Evolutionary conservation across 129 eudicot species (phyloP), one percentile per base, ranked within the genome.

Genomic region (Dittrichia graveolens): DNA sequence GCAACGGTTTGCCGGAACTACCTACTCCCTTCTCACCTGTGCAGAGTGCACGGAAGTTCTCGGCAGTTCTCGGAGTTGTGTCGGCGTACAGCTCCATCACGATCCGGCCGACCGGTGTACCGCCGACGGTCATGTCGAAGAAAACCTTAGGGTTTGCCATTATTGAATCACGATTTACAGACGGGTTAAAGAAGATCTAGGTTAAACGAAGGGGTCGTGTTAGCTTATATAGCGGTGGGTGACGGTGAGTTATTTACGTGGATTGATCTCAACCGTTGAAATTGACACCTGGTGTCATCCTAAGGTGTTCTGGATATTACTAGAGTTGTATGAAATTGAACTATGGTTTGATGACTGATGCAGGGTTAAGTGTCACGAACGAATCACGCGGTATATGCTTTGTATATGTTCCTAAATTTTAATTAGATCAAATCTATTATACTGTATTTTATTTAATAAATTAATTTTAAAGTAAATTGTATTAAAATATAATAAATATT

Each of bases 1-100:
- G 87, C 31, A 87, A 24, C 1, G 83, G 83, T 76, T 84, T 83
- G 31, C 88, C 84, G 67, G 76, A 70, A 5, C 37, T 45, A 8
- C 86, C 84, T 11, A 19, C 37, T 34, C 92, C 89, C 10, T 84
- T 84, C 76, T 87, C 89, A 3, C 92, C 89, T 45, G 89, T 87
- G 75, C 87, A 87, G 7, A 87, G 92, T 0, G 89, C 89, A 2
- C 92, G 83, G 76, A 84, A 87, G 72, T 87, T 84, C 63, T 87
- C 92, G 5, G 89, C 89, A 1, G 89, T 87, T 15, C 60, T 55
- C 0, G 92, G 89, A 1, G 92, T 87, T 50, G 87, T 79, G 61
- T 87, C 89, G 37, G 86, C 86, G 72, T 2, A 87, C 13, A 87
- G 81, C 81, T 87, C 92, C 83, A 87, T 87, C 40, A 84, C 84